phyloP scores from a whole-genome alignment of 768 basidiomycete genomes.

The Auricularia sp. region DNA sequence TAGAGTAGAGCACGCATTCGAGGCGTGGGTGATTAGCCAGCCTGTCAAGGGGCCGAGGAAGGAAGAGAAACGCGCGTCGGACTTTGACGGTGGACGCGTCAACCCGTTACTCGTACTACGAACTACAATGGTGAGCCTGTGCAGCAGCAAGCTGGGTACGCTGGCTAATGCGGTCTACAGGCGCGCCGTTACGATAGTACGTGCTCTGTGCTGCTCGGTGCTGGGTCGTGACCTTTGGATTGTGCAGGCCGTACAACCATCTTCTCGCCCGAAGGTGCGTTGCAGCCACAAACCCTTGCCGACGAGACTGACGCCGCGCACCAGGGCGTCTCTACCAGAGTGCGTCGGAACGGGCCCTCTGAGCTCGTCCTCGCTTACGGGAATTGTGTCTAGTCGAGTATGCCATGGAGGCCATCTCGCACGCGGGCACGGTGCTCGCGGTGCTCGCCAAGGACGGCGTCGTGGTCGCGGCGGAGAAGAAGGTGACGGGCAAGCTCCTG shows the following conservation, averaged over 20 bases:
- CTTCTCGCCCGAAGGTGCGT: constrained; percentile 93
- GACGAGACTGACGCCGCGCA: constrained; percentile 6
- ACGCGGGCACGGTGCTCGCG: constrained; percentile 89
- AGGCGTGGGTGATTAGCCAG: too few species aligned
- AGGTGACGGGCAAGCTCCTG: constrained; percentile 94
- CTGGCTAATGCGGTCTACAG: constrained; percentile 26
- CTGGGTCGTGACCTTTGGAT: constrained; percentile 13
- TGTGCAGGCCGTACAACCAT: constrained; percentile 84
- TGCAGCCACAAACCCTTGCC: not conserved
- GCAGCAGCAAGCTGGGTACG: not conserved
- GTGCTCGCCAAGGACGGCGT: constrained; percentile 86
- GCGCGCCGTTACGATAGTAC: constrained; percentile 93
- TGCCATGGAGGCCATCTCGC: constrained; percentile 98
- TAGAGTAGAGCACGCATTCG: too few species aligned
- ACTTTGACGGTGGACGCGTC: not conserved
- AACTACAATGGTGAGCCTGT: not conserved
- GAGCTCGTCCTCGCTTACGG: constrained; percentile 8
- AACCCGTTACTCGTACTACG: not conserved
- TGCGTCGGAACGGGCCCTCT: constrained; percentile 28
- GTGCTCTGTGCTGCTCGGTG: constrained; percentile 22
- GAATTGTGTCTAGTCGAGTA: constrained; percentile 69
- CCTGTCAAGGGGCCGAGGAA: not conserved
- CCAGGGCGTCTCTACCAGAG: constrained; percentile 96
- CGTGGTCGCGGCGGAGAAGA: constrained; percentile 91
- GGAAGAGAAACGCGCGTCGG: not conserved